Percentiles rank a stretch among this genome's conserved stretches.
Conservation (phyloP, 2,329 filamentous ascomycete genomes). For the Epichloe scottii region DNA sequence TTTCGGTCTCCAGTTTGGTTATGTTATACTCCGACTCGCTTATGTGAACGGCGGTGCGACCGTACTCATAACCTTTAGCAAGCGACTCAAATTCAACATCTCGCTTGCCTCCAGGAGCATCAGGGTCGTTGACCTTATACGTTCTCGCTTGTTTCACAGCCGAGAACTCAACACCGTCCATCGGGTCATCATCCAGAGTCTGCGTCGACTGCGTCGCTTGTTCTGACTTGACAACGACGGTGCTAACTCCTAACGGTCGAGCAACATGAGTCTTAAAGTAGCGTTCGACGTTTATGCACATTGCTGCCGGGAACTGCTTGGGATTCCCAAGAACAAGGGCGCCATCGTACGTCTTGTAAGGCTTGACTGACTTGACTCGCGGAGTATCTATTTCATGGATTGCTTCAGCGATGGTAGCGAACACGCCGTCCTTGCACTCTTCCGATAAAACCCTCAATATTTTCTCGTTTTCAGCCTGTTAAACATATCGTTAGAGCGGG, state of each 20-base stretch:
- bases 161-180: conserved; percentile 45
- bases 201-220: conserved; percentile 37
- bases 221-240: conserved; percentile 51
- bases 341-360: conserved; percentile 70
- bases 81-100: conserved; percentile 74
- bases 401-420: conserved; percentile 78
- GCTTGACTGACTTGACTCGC: conserved; percentile 60
- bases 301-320: conserved; percentile 56
- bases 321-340: conserved; percentile 68
- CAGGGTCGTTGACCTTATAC: conserved; percentile 69
- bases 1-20: conserved; percentile 70
- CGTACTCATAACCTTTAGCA: conserved; percentile 91
- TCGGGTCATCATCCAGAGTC: conserved; percentile 33
- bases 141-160: conserved; percentile 64
- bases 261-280: conserved; percentile 80
- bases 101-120: conserved; percentile 62
- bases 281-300: conserved; percentile 77
- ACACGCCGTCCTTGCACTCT: conserved; percentile 53
- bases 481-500: background rate
- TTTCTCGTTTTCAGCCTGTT: conserved; percentile 51
- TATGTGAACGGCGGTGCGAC: conserved; percentile 81
- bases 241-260: conserved; percentile 61
- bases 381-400: conserved; percentile 69
- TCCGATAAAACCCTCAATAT: conserved; percentile 53
- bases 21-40: conserved; percentile 76